Percentiles rank a stretch among this genome's conserved stretches.
Conservation (phyloP, 129 eudicot species). For the Centella asiatica region DNA sequence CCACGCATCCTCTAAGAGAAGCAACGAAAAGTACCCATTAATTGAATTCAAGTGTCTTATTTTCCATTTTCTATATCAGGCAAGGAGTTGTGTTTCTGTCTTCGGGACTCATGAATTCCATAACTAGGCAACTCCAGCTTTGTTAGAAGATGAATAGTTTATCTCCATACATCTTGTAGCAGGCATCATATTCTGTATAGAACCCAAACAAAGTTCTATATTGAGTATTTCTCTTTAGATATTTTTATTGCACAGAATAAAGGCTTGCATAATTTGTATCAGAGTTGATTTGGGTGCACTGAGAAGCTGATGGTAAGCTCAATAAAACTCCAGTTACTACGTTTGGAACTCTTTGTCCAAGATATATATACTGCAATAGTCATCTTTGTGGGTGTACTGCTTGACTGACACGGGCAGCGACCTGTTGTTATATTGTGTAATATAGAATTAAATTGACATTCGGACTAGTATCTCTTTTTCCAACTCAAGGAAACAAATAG, state of each 20-base stretch:
- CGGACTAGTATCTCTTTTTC: too few species aligned
- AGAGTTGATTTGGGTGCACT: conserved; percentile 7
- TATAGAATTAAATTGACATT: too few species aligned
- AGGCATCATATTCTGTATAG: conserved; percentile 3
- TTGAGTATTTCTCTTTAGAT: background rate
- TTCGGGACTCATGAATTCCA: conserved; percentile 3
- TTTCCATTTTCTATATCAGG: conserved; percentile 12
- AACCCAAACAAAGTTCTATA: background rate
- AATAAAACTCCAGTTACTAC: conserved; percentile 4
- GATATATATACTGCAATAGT: background rate
- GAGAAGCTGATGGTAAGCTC: conserved; percentile 1
- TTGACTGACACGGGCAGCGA: background rate
- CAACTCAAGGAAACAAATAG: too few species aligned
- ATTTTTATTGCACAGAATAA: background rate
- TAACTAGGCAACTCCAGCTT: conserved; percentile 1
- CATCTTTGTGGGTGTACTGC: background rate
- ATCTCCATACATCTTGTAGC: conserved; percentile 10
- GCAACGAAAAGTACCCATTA: conserved; percentile 12
- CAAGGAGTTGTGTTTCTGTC: conserved; percentile 3
- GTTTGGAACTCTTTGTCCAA: background rate
- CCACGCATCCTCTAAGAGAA: conserved; percentile 15
- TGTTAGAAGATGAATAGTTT: conserved; percentile 7
- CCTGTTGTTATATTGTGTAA: too few species aligned
- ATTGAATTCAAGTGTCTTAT: conserved; percentile 7
- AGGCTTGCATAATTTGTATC: conserved; percentile 7